Evolutionary conservation across 208 protist genomes (phyloP).

Genomic region (Naegleria fowleri): DNA sequence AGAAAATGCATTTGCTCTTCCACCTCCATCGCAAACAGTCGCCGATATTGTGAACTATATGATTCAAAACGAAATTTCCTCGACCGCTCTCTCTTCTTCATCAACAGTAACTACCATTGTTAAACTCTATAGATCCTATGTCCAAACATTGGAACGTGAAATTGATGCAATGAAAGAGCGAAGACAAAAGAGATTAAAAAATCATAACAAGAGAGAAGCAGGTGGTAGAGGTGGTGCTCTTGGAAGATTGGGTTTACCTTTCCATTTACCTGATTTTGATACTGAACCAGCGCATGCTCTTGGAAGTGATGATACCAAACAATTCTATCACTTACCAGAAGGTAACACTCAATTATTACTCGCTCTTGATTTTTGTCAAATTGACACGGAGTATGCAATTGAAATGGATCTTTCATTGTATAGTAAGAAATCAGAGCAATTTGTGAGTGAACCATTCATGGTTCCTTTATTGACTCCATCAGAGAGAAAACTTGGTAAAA

Average conservation of each 20-base stretch:
- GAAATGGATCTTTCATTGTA: background rate
- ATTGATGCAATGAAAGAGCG: background rate
- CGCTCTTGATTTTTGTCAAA: background rate
- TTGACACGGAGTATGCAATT: background rate
- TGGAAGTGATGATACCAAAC: background rate
- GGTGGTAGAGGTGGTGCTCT: background rate
- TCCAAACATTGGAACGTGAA: background rate
- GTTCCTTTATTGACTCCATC: background rate
- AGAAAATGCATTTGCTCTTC: too few species aligned
- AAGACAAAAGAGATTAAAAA: slow-evolving; percentile 7
- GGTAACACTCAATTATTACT: slow-evolving; percentile 4
- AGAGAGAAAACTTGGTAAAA: background rate
- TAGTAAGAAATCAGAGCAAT: background rate
- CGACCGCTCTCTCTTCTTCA: background rate
- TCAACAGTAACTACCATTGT: background rate
- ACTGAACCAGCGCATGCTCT: background rate
- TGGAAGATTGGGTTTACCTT: background rate
- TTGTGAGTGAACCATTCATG: background rate
- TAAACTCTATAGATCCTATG: background rate
- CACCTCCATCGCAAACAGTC: background rate
- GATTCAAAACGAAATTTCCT: background rate
- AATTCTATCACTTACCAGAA: slow-evolving; percentile 11
- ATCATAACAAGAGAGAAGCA: background rate
- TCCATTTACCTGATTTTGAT: background rate
- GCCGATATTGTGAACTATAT: background rate